Conservation (phyloP, 164 flowering plant species). For the Magnolia officinalis region DNA sequence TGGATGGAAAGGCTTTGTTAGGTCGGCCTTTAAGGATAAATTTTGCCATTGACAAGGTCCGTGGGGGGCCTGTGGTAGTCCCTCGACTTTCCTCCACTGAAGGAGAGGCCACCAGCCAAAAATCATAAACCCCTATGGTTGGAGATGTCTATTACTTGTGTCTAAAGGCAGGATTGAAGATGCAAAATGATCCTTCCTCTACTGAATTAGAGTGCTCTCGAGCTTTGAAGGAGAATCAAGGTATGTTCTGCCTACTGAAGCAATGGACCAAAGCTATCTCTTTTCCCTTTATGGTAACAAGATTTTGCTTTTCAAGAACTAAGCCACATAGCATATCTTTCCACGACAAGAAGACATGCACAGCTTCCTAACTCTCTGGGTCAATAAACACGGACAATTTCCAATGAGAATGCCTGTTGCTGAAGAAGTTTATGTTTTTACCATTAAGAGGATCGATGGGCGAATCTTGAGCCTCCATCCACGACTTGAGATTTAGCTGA, state of each 20-base stretch:
- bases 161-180: background rate
- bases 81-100: constrained; percentile 49
- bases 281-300: background rate
- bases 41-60: constrained; percentile 73
- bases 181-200: too few species aligned
- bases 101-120: background rate
- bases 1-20: constrained; percentile 86
- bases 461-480: too few species aligned
- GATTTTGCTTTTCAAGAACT: too few species aligned
- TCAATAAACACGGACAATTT: too few species aligned
- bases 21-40: constrained; percentile 83
- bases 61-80: constrained; percentile 74
- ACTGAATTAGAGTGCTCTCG: background rate
- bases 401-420: too few species aligned
- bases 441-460: too few species aligned
- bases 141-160: background rate
- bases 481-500: too few species aligned
- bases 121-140: background rate
- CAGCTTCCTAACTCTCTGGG: too few species aligned
- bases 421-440: too few species aligned
- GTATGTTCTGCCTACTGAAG: background rate
- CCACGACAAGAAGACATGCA: too few species aligned
- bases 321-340: too few species aligned
- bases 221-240: background rate
- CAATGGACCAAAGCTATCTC: background rate